Percentiles rank a stretch among this genome's conserved stretches.
These are phyloP conservation scores for Apiospora saccharicola DNA, from an alignment of 2,329 filamentous ascomycete genomes.

Conservation along the genomic window DNA sequence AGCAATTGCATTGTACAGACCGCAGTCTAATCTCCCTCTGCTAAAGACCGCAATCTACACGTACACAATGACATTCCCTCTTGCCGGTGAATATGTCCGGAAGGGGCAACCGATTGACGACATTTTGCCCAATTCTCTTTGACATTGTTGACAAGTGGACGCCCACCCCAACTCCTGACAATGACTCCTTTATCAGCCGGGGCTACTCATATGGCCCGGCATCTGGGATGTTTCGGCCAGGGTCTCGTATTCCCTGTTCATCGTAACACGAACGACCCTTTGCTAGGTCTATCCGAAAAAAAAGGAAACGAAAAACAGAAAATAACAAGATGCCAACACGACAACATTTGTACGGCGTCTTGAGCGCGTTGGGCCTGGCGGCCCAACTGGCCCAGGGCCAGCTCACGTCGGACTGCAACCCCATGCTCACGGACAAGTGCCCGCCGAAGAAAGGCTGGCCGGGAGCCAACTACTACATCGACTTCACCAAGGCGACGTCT, in stretches of 20 bases:
- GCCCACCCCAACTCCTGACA: constrained; percentile 31
- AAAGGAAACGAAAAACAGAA: background rate
- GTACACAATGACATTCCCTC: constrained; percentile 13
- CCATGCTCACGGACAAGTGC: constrained; percentile 35
- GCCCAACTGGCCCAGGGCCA: constrained; percentile 36
- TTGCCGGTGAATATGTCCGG: constrained; percentile 30
- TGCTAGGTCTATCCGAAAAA: constrained; percentile 31
- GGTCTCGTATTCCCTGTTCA: constrained; percentile 20
- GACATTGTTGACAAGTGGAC: constrained; percentile 33
- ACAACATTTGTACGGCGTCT: constrained; percentile 35
- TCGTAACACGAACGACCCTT: constrained; percentile 33
- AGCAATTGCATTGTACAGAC: background rate
- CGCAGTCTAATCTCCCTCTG: background rate
- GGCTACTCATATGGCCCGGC: constrained; percentile 34
- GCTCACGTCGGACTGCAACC: constrained; percentile 42
- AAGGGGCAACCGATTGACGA: constrained; percentile 34
- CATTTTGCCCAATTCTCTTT: constrained; percentile 36
- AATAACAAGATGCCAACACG: constrained; percentile 34
- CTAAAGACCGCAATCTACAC: constrained; percentile 8
- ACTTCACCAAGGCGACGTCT: constrained; percentile 40
- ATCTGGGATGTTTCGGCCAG: constrained; percentile 24
- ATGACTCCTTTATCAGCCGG: constrained; percentile 41
- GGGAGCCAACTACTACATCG: constrained; percentile 41
- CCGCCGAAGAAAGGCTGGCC: constrained; percentile 33
- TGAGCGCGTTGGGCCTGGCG: constrained; percentile 35